Conservation (phyloP, 2,329 filamentous ascomycete genomes). For the Nigrospora sphaerica region DNA sequence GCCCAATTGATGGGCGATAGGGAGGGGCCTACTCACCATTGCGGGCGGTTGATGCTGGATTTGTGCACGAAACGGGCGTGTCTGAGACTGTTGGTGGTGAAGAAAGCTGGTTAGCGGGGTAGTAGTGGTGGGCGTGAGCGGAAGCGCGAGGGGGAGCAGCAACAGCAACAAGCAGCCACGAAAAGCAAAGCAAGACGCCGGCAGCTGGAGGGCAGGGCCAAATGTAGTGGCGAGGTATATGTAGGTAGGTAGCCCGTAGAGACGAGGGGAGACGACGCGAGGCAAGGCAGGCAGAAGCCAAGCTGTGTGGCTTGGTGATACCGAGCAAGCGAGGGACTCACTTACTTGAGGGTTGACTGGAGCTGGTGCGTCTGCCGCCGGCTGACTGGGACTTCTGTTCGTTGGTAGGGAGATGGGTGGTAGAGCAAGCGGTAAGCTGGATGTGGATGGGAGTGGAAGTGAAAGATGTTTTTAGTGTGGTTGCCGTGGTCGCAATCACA, state of each 20-base stretch:
- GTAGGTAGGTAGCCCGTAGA: no score
- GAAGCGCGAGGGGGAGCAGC: no score
- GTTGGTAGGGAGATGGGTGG: no score
- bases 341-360: no score
- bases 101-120: slow-evolving; percentile 3
- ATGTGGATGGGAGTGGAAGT: background rate
- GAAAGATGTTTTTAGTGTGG: slow-evolving; percentile 1
- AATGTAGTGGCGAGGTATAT: no score
- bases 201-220: no score
- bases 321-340: no score
- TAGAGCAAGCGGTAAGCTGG: background rate
- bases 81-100: background rate
- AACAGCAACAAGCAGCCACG: no score
- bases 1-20: background rate
- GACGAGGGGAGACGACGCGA: no score
- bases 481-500: background rate
- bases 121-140: background rate
- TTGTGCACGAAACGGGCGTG: background rate
- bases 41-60: background rate
- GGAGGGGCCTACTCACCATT: background rate
- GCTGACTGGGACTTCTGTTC: background rate
- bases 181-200: no score
- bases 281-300: no score
- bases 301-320: no score
- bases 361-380: background rate